Evolutionary conservation across 768 basidiomycete species (phyloP), one percentile per base, ranked within the genome.

Genomic region (Suillus discolor): DNA sequence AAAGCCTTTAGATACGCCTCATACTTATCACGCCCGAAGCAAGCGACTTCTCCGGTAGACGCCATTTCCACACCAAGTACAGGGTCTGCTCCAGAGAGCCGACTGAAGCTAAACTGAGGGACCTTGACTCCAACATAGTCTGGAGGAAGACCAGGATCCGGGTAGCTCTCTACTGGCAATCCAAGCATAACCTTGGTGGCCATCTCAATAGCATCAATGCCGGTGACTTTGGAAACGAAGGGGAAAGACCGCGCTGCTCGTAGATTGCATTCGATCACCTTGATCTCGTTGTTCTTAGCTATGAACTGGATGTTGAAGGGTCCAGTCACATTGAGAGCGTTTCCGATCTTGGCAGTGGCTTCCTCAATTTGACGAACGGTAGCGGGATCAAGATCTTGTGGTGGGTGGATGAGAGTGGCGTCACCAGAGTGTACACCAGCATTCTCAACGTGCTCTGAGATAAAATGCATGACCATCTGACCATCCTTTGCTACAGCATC

Each of bases 301-400:
- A 99, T 98, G 81, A 99, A 98, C 82, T 99, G 97, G 75, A 99
- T 99, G 76, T 99, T 99, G 88, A 92, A 99, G 1, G 97, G 97
- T 7, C 97, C 97, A 6, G 97, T 98, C 55, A 99, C 96, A 75
- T 99, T 97, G 65, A 99, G 87, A 16, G 97, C 97, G 65, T 96
- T 93, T 38, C 95, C 97, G 68, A 99, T 99, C 84, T 99, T 99
- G 49, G 89, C 90, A 1, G 97, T 99, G 8, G 97, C 97, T 73
- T 96, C 93, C 77, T 96, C 96, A 72, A 99, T 98, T 74, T 94
- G 94, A 62, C 91, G 88, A 59, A 99, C 95, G 6, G 97, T 99
- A 75, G 94, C 89, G 5, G 96, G 97, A 79, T 98, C 97, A 65
- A 99, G 85, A 78, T 99, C 97, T 79, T 99, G 97, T 36, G 97